Conservation (phyloP, 2,329 filamentous ascomycete species). For the Chaetomium sp. region DNA sequence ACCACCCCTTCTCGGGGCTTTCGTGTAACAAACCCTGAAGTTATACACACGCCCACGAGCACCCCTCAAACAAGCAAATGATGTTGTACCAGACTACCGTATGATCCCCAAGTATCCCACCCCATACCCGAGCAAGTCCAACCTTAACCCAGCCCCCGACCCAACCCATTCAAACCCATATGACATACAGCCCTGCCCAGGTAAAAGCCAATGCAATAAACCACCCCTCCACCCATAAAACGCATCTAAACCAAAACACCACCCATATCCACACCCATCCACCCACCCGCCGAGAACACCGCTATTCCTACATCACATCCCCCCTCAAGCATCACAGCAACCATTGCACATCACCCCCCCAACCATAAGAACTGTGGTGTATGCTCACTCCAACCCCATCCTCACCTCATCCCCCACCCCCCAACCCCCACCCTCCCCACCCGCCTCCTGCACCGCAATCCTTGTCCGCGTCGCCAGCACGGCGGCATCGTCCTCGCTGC, state of each 20-base stretch:
- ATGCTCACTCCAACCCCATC: conserved; percentile 72
- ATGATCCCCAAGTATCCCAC: not conserved
- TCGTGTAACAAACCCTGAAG: not conserved
- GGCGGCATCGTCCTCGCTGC: conserved; percentile 45
- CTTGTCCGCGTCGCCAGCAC: conserved; percentile 50
- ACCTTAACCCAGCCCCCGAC: not conserved
- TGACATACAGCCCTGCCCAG: not conserved
- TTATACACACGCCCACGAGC: not conserved
- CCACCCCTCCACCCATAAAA: not conserved
- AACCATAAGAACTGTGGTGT: too few species aligned
- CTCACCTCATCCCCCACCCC: conserved; percentile 81
- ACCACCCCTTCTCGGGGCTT: not conserved
- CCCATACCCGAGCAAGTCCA: not conserved
- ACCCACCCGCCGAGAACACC: not conserved
- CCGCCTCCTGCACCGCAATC: conserved; percentile 55
- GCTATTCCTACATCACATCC: not conserved
- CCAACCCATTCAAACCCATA: not conserved
- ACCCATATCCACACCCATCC: not conserved
- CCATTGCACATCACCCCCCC: too few species aligned
- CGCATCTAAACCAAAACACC: not conserved
- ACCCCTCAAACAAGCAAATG: not conserved
- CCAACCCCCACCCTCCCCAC: conserved; percentile 65
- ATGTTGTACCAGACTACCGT: not conserved
- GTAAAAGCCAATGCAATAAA: not conserved
- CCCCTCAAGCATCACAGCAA: not conserved